A percentile compares a stretch with the other conserved stretches of the same genome.
Conservation (phyloP, 495 filamentous ascomycete genomes). For the Eremomyces bilateralis region DNA sequence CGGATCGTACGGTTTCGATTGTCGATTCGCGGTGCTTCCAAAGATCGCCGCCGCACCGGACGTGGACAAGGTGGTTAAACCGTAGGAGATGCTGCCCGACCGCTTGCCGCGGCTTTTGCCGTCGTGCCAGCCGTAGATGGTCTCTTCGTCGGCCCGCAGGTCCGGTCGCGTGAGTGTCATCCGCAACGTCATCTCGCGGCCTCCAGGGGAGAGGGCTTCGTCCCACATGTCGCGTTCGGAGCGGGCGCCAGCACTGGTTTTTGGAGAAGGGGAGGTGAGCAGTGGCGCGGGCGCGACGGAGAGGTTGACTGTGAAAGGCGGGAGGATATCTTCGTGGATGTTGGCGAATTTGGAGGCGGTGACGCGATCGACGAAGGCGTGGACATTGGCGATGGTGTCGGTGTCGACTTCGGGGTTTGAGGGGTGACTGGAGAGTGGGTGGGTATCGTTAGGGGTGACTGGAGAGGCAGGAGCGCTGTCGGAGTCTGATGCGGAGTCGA, state of each 20-base stretch:
- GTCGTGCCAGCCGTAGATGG: conserved; percentile 32
- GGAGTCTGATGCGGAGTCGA: background rate
- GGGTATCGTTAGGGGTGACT: background rate
- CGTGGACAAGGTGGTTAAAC: too few relatives aligned
- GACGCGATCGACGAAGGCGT: background rate
- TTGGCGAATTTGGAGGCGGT: background rate
- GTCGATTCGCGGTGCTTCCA: too few relatives aligned
- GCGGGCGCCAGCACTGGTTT: conserved; percentile 8
- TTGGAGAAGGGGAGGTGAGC: conserved; percentile 6
- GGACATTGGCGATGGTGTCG: background rate
- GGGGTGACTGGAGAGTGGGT: background rate
- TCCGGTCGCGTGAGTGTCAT: conserved; percentile 89
- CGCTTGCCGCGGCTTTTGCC: background rate
- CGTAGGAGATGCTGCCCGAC: too few relatives aligned
- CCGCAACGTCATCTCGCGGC: conserved; percentile 78
- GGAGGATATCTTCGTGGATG: background rate
- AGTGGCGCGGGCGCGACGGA: background rate
- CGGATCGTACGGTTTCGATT: conserved; percentile 1
- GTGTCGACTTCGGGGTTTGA: background rate
- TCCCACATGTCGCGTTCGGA: conserved; percentile 11
- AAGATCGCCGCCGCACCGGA: too few relatives aligned
- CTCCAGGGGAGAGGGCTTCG: conserved; percentile 17
- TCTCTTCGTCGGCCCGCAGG: conserved; percentile 44
- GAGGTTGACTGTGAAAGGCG: background rate
- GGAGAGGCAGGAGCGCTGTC: too few relatives aligned